Conservation (phyloP, 768 basidiomycete species). For the Russula emetica region DNA sequence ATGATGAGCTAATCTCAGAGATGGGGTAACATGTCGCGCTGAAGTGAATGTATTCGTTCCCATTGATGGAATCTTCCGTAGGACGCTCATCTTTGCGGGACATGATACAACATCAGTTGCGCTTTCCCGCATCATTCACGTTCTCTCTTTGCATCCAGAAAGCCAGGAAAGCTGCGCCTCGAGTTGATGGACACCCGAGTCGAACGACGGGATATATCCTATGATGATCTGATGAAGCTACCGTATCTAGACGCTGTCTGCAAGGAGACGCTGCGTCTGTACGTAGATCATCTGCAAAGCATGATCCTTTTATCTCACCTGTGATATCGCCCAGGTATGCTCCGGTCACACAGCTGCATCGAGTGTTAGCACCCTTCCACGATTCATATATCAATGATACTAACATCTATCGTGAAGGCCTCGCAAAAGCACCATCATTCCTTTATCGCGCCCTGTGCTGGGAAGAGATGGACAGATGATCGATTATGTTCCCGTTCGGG, state of each 20-base stretch:
- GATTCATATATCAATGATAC: not conserved
- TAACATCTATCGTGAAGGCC: conserved; percentile 1
- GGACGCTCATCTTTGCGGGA: conserved; percentile 29
- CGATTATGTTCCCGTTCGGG: conserved; percentile 4
- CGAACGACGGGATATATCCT: conserved; percentile 28
- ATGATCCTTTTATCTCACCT: not conserved
- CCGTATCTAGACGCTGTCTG: conserved; percentile 40
- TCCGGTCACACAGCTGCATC: conserved; percentile 25
- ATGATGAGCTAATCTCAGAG: conserved; percentile 32
- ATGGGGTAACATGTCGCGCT: conserved; percentile 28
- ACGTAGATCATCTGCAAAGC: conserved; percentile 1
- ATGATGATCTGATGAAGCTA: conserved; percentile 37
- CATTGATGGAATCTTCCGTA: conserved; percentile 5
- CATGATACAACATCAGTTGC: conserved; percentile 29
- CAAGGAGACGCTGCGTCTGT: conserved; percentile 35
- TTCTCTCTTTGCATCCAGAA: conserved; percentile 26
- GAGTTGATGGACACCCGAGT: conserved; percentile 24
- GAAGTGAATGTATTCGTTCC: not conserved
- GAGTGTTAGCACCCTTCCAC: conserved; percentile 13
- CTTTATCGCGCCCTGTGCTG: conserved; percentile 10
- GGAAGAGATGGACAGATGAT: conserved; percentile 14
- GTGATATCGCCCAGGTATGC: conserved; percentile 10
- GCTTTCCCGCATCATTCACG: conserved; percentile 27
- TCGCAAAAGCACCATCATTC: conserved; percentile 12
- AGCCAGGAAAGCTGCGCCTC: conserved; percentile 23